Evolutionary conservation across 2,329 filamentous ascomycete species (phyloP).

Genomic region (Whalleya microplaca): DNA sequence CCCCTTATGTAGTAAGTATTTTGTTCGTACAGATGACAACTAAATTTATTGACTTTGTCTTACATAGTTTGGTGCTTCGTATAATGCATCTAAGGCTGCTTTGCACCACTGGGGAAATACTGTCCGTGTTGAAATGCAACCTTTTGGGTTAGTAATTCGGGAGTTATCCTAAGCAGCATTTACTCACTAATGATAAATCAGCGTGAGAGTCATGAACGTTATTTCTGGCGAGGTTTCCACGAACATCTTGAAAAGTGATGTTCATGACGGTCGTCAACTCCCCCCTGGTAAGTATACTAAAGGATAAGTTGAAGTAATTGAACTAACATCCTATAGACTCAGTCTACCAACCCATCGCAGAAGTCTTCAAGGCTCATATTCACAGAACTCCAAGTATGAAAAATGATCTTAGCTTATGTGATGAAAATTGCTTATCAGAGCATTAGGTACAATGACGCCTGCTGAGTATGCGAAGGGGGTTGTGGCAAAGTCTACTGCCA

Average conservation of each 20-base stretch:
- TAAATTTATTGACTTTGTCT: too few species aligned
- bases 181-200: not conserved
- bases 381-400: not conserved
- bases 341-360: slow-evolving; percentile 13
- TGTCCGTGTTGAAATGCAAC: slow-evolving; percentile 21
- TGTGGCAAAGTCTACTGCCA: not conserved
- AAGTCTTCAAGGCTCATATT: slow-evolving; percentile 9
- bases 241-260: slow-evolving; percentile 1
- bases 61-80: slow-evolving; percentile 10
- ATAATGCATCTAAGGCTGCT: slow-evolving; percentile 26
- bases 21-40: too few species aligned
- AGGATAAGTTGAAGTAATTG: slow-evolving; percentile 10
- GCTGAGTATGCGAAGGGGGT: not conserved
- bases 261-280: not conserved
- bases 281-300: slow-evolving; percentile 15
- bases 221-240: slow-evolving; percentile 8
- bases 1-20: slow-evolving; percentile 15
- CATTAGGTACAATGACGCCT: not conserved
- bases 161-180: not conserved
- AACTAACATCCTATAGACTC: slow-evolving; percentile 9
- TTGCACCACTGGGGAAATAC: slow-evolving; percentile 17
- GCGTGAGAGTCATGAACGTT: slow-evolving; percentile 15
- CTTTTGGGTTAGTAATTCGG: slow-evolving; percentile 9
- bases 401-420: not conserved
- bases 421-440: not conserved